Conservation (phyloP, 2,329 filamentous ascomycete genomes). For the Hymenoscyphus infarciens region DNA sequence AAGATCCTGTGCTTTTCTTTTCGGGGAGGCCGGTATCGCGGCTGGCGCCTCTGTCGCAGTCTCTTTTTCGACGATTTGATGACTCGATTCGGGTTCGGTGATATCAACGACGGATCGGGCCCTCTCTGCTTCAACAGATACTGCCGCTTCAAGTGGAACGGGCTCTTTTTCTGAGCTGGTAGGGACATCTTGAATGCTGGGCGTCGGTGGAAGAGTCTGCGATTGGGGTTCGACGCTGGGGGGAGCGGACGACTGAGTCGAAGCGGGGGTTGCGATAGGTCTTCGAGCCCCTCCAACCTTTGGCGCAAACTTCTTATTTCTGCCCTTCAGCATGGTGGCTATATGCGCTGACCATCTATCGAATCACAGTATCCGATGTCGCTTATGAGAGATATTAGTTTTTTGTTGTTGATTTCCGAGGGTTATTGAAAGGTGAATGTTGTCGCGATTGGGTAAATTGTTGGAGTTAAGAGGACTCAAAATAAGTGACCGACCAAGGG, state of each 20-base stretch:
- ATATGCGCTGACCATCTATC: background rate
- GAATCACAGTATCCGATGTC: background rate
- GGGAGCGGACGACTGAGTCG: constrained; percentile 38
- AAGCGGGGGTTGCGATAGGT: constrained; percentile 44
- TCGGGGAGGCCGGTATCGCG: constrained; percentile 8
- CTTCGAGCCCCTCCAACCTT: constrained; percentile 60
- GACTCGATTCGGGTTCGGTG: background rate
- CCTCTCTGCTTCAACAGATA: background rate
- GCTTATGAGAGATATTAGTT: background rate
- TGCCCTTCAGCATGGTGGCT: constrained; percentile 50
- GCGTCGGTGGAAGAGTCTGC: constrained; percentile 27
- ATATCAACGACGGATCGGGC: background rate
- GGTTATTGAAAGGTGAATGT: background rate
- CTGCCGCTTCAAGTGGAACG: background rate
- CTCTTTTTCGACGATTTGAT: background rate
- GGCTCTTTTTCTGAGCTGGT: background rate
- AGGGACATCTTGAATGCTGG: background rate
- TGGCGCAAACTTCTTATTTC: constrained; percentile 47
- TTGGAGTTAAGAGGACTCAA: background rate
- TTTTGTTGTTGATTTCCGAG: background rate
- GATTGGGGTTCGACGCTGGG: constrained; percentile 40
- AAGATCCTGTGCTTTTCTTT: constrained; percentile 18
- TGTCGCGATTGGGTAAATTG: background rate
- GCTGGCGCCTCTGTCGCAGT: background rate
- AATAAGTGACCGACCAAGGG: background rate